Conservation (phyloP, 108 stramenopile genomes). For the Stephanodiscus triporus region DNA sequence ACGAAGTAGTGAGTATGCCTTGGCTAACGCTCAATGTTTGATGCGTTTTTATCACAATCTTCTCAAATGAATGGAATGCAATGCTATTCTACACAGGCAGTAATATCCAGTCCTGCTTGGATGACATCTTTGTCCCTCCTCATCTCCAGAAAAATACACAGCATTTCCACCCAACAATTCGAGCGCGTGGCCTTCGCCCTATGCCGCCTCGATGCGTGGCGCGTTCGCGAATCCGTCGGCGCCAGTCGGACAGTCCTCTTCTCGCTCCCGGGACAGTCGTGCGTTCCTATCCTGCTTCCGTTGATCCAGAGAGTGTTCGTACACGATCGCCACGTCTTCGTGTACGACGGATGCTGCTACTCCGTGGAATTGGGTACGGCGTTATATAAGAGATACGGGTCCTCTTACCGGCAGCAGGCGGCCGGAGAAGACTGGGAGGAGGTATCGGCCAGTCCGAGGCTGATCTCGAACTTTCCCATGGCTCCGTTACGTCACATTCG, state of each 20-base stretch:
- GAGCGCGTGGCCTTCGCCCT: slow-evolving; percentile 74
- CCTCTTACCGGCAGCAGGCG: slow-evolving; percentile 49
- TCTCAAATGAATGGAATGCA: too few species aligned
- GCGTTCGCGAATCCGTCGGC: slow-evolving; percentile 52
- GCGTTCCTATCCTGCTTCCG: slow-evolving; percentile 62
- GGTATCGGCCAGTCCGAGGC: slow-evolving; percentile 29
- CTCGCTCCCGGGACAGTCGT: slow-evolving; percentile 72
- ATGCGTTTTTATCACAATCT: too few species aligned
- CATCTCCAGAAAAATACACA: slow-evolving; percentile 40
- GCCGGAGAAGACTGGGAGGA: slow-evolving; percentile 25
- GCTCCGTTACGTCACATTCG: slow-evolving; percentile 38
- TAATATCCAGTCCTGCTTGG: slow-evolving; percentile 66
- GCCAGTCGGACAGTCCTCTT: slow-evolving; percentile 63
- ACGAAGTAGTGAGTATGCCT: slow-evolving; percentile 54
- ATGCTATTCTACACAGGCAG: slow-evolving; percentile 49
- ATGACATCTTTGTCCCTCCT: slow-evolving; percentile 68
- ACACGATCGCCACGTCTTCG: slow-evolving; percentile 83
- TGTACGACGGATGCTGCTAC: slow-evolving; percentile 71
- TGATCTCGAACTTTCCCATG: slow-evolving; percentile 37
- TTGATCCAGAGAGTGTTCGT: slow-evolving; percentile 74
- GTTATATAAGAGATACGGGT: slow-evolving; percentile 27
- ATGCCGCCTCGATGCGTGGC: slow-evolving; percentile 77
- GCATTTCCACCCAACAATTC: slow-evolving; percentile 43
- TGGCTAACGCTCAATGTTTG: too few species aligned
- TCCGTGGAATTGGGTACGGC: slow-evolving; percentile 52